Evolutionary conservation across 2,329 filamentous ascomycete species (phyloP), one percentile per base, ranked within the genome.

Genomic region (Alternaria gansuensis): DNA sequence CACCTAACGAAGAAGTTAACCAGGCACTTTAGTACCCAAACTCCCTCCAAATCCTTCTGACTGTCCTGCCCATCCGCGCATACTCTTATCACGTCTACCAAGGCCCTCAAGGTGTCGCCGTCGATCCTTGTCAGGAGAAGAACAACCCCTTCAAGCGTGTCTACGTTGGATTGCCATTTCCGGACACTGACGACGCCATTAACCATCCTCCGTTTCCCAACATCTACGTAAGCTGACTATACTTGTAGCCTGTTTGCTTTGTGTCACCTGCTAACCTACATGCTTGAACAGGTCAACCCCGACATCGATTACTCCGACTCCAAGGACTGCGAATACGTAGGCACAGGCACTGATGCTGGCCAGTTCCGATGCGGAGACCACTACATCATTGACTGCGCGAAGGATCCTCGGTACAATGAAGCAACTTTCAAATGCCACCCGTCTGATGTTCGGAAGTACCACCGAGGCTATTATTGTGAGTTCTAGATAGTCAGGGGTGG

Each of bases 311-410:
- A 48, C 21, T 48, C 44, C 13, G 14, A 48, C 14, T 24, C 5
- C 11, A 9, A 48, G 23, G 44, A 48, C 31, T 48, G 44, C 44
- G 23, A 36, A 7, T 48, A 48, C 31, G 17, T 34, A 24, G 44
- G 29, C 21, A 48, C 7, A 5, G 21, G 44, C 31, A 24, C 14
- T 8, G 31, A 48, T 24, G 31, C 44, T 36, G 44, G 44, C 7
- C 44, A 48, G 21, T 34, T 48, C 33, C 44, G 44, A 34, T 48
- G 29, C 31, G 44, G 44, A 17, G 44, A 36, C 33, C 21, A 48
- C 29, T 34, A 34, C 21, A 36, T 34, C 31, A 48, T 34, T 10
- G 31, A 48, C 10, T 48, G 44, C n/a, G 31, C 21, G 3, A 48
- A 34, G 23, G 44, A 48, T 0, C 21, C 44, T n/a, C 5, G 31